Percentiles rank a stretch among this genome's conserved stretches.
Evolutionary conservation across 306 rosid genomes (phyloP).

Genomic region (Malus orientalis): DNA sequence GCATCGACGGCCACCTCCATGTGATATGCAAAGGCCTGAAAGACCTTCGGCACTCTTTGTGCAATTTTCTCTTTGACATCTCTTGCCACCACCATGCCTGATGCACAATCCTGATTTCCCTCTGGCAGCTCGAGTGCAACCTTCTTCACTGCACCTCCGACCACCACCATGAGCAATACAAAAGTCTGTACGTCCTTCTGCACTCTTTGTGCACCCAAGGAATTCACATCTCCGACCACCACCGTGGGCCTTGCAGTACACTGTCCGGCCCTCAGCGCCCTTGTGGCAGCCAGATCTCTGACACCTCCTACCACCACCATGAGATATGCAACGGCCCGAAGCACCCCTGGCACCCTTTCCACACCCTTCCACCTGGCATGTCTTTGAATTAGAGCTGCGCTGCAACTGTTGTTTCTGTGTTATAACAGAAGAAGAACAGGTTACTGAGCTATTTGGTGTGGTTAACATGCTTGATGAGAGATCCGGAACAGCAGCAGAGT

Average conservation of each 20-base stretch:
- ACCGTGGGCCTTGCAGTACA: constrained; percentile 95
- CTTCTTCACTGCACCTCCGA: constrained; percentile 68
- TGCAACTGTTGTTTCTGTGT: constrained; percentile 45
- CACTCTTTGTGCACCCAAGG: constrained; percentile 97
- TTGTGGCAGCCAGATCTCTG: constrained; percentile 89
- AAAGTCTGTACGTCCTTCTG: constrained; percentile 91
- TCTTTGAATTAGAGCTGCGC: constrained; percentile 54
- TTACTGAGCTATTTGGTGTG: constrained; percentile 65
- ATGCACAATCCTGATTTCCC: constrained; percentile 94
- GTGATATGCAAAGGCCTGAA: constrained; percentile 93
- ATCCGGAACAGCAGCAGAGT: constrained; percentile 38
- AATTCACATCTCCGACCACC: constrained; percentile 91
- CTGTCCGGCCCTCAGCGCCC: constrained; percentile 96
- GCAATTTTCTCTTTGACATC: constrained; percentile 86
- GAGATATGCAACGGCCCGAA: constrained; percentile 90
- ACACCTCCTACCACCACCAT: constrained; percentile 95
- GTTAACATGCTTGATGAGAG: constrained; percentile 38
- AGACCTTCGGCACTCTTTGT: constrained; percentile 94
- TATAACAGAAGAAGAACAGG: constrained; percentile 68
- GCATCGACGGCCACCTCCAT: constrained; percentile 95
- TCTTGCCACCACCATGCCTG: constrained; percentile 94
- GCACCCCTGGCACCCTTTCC: constrained; percentile 97
- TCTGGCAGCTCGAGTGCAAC: constrained; percentile 89
- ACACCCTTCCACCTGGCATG: constrained; percentile 83
- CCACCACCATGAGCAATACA: constrained; percentile 99